Conservation (phyloP, 2,329 filamentous ascomycete species). For the Didymella arachidicola region DNA sequence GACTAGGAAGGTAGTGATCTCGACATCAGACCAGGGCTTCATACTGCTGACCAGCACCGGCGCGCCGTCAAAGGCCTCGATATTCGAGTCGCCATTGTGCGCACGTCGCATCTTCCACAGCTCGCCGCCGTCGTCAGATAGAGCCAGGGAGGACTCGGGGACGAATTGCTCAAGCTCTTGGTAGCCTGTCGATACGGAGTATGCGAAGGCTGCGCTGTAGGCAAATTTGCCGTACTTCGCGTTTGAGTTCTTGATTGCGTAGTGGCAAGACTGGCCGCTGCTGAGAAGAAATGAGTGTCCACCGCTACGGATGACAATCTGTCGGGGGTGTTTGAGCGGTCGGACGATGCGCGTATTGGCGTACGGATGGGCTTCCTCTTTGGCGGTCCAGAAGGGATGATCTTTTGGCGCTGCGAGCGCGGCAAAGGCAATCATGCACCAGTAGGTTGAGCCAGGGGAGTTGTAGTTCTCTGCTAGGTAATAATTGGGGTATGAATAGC, state of each 20-base stretch:
- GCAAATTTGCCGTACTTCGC: slow-evolving; percentile 83
- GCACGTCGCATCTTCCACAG: slow-evolving; percentile 79
- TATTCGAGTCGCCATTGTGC: slow-evolving; percentile 66
- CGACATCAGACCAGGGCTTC: slow-evolving; percentile 74
- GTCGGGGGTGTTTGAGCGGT: slow-evolving; percentile 71
- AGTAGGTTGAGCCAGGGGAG: slow-evolving; percentile 75
- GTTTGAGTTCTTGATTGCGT: slow-evolving; percentile 81
- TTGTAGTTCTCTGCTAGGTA: slow-evolving; percentile 87
- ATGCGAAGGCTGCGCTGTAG: slow-evolving; percentile 78
- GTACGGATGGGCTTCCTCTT: slow-evolving; percentile 68
- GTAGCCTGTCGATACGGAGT: slow-evolving; percentile 77
- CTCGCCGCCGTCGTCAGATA: slow-evolving; percentile 80
- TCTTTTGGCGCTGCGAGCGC: slow-evolving; percentile 72
- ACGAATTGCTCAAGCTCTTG: slow-evolving; percentile 81
- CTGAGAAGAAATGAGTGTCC: slow-evolving; percentile 76
- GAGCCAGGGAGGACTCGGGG: slow-evolving; percentile 75
- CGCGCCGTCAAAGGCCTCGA: slow-evolving; percentile 63
- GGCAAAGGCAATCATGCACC: slow-evolving; percentile 81
- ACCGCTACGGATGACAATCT: slow-evolving; percentile 75
- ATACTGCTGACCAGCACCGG: slow-evolving; percentile 73
- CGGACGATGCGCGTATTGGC: slow-evolving; percentile 66
- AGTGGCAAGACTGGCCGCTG: slow-evolving; percentile 81
- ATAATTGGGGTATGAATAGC: slow-evolving; percentile 81
- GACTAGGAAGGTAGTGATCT: slow-evolving; percentile 69
- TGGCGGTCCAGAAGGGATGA: slow-evolving; percentile 77